These are phyloP conservation scores for Sergeia podlipaevii DNA, from an alignment of 208 protist species.

Conservation along the genomic window DNA sequence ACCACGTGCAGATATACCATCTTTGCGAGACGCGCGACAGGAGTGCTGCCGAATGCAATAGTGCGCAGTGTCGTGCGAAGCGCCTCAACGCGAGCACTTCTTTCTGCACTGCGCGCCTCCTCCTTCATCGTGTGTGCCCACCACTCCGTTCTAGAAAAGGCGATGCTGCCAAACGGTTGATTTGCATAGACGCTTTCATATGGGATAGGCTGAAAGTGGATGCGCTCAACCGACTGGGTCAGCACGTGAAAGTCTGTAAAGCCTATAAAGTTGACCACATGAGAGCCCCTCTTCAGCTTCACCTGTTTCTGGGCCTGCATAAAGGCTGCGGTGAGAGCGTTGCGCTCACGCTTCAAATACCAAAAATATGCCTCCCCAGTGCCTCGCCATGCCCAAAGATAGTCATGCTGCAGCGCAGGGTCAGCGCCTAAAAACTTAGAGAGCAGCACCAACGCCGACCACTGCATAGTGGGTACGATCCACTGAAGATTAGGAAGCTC, in stretches of 20 bases:
- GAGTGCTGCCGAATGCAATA: conserved; percentile 45
- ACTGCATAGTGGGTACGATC: conserved; percentile 52
- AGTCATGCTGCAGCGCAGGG: conserved; percentile 33
- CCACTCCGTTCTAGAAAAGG: too few relatives aligned
- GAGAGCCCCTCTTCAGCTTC: conserved; percentile 17
- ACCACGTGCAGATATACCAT: conserved; percentile 59
- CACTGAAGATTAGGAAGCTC: conserved; percentile 69
- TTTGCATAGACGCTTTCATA: too few relatives aligned
- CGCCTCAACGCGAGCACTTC: background rate
- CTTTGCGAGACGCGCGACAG: conserved; percentile 36
- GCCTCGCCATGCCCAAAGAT: conserved; percentile 73
- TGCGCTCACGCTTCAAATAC: conserved; percentile 31
- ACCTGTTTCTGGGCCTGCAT: conserved; percentile 24
- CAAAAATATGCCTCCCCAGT: conserved; percentile 57
- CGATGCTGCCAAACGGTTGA: too few relatives aligned
- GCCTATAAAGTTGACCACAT: conserved; percentile 33
- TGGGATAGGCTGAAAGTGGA: conserved; percentile 77
- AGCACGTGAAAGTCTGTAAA: conserved; percentile 45
- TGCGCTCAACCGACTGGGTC: conserved; percentile 20
- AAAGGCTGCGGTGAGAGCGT: conserved; percentile 44
- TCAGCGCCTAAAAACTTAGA: conserved; percentile 37
- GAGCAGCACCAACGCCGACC: conserved; percentile 63
- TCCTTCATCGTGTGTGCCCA: too few relatives aligned
- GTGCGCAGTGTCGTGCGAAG: conserved; percentile 25
- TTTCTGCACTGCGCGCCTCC: too few relatives aligned